Conservation (phyloP, 2,329 filamentous ascomycete genomes). For the Botryotinia globosa region DNA sequence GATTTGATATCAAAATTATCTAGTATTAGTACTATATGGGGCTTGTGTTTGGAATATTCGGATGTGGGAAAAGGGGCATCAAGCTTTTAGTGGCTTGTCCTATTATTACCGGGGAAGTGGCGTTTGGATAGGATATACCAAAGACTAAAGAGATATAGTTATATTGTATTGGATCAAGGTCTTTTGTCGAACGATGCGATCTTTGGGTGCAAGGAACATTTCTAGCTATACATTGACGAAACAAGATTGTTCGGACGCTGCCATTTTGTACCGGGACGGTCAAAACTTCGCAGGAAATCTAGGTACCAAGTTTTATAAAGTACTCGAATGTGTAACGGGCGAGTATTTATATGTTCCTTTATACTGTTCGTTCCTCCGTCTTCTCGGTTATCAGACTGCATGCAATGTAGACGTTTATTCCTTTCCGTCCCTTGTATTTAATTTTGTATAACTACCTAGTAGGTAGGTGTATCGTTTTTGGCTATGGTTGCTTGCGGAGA, state of each 20-base stretch:
- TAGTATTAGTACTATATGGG: not conserved
- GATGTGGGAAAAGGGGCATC: not conserved
- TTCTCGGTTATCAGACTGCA: not conserved
- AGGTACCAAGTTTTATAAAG: not conserved
- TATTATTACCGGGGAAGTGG: not conserved
- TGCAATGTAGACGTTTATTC: not conserved
- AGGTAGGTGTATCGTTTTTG: too few relatives aligned
- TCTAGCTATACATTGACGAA: not conserved
- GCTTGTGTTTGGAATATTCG: not conserved
- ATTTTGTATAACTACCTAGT: not conserved
- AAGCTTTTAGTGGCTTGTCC: not conserved
- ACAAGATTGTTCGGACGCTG: not conserved
- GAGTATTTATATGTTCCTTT: not conserved
- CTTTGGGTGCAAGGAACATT: not conserved
- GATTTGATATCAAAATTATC: not conserved
- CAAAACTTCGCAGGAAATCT: not conserved
- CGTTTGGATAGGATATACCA: constrained; percentile 4
- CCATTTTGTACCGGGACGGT: not conserved
- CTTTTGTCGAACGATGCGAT: not conserved
- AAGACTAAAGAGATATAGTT: not conserved
- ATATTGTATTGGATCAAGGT: not conserved
- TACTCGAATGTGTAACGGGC: not conserved
- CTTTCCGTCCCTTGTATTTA: not conserved
- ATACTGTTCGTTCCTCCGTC: not conserved
- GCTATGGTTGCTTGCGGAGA: too few relatives aligned